Conservation (phyloP, 345 rosid species). For the Euphorbia peplus region DNA sequence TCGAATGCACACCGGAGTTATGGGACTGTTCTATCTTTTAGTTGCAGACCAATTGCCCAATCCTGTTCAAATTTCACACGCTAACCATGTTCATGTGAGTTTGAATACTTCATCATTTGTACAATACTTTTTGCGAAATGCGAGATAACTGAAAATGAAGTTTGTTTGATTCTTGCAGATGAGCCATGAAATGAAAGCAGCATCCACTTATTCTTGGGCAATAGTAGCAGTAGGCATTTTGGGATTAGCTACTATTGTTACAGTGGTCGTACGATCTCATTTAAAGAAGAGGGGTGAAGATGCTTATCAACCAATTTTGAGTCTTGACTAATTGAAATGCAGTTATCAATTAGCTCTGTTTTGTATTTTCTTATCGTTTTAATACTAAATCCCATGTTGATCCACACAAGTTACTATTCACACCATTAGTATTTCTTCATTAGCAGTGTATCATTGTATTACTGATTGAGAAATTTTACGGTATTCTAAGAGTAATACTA, state of each 20-base stretch:
- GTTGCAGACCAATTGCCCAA: conserved; percentile 54
- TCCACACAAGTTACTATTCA: not conserved
- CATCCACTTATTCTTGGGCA: conserved; percentile 12
- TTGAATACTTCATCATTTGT: not conserved
- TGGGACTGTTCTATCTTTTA: conserved; percentile 75
- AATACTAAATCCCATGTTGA: not conserved
- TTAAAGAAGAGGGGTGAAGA: conserved; percentile 33
- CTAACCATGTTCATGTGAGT: conserved; percentile 34
- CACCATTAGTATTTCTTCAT: too few relatives aligned
- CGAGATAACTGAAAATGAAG: not conserved
- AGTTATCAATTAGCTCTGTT: not conserved
- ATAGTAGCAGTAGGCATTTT: conserved; percentile 21
- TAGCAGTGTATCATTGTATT: too few relatives aligned
- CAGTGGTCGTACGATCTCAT: conserved; percentile 22
- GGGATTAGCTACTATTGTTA: conserved; percentile 21
- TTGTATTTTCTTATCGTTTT: not conserved
- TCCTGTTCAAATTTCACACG: conserved; percentile 10
- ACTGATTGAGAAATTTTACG: too few relatives aligned
- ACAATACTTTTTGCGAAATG: not conserved
- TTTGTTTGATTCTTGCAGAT: conserved; percentile 19
- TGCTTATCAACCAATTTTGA: conserved; percentile 43
- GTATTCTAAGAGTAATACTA: too few relatives aligned
- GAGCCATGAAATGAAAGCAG: conserved; percentile 10
- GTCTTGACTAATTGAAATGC: not conserved
- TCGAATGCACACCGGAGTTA: conserved; percentile 65